A percentile compares a stretch with the other conserved stretches of the same genome.
Conservation (phyloP, 345 rosid genomes). For the Brassica cretica region DNA sequence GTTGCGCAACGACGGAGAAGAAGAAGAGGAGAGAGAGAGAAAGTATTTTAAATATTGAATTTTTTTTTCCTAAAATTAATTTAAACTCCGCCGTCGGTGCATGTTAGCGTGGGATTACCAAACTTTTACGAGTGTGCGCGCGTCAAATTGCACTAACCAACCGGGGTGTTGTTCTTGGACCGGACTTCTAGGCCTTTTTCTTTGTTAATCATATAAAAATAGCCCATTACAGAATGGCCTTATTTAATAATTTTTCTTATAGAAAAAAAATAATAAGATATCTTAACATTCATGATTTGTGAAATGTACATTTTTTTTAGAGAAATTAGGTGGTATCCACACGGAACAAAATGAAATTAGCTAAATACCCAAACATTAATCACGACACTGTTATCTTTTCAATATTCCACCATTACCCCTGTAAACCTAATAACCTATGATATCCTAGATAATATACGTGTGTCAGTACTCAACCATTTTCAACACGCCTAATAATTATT, state of each 20-base stretch:
- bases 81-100: slow-evolving; percentile 40
- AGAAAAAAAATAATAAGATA: neutral
- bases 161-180: slow-evolving; percentile 22
- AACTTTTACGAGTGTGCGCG: slow-evolving; percentile 25
- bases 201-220: neutral
- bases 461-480: too few species aligned
- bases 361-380: too few species aligned
- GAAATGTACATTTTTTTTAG: too few species aligned
- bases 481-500: too few species aligned
- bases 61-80: slow-evolving; percentile 15
- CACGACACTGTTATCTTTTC: too few species aligned
- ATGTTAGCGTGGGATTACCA: slow-evolving; percentile 32
- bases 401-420: too few species aligned
- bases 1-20: slow-evolving; percentile 39
- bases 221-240: neutral
- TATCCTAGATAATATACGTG: too few species aligned
- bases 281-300: neutral
- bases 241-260: neutral
- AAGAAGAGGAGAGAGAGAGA: slow-evolving; percentile 22
- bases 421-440: too few species aligned
- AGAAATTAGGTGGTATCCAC: too few species aligned
- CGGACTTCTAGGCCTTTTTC: neutral
- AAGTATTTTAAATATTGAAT: slow-evolving; percentile 16
- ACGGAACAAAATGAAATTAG: too few species aligned
- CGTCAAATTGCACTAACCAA: slow-evolving; percentile 3